Evolutionary conservation across 305 asterid species (phyloP).

Genomic region (Solanum aculeatissimum): DNA sequence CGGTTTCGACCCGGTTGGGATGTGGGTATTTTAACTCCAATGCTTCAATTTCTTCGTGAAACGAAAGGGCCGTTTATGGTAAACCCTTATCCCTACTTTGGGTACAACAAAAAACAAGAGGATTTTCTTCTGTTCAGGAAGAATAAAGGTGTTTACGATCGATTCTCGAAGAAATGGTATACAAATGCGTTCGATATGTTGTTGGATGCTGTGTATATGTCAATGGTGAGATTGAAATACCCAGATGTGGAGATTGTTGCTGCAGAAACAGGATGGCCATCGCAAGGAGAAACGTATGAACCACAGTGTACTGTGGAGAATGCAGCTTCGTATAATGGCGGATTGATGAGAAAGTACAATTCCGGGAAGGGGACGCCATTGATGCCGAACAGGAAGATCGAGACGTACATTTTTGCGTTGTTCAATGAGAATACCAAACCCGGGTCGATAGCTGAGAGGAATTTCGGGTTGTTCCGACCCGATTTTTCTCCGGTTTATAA

Average conservation of each 20-base stretch:
- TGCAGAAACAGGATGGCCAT: conserved; percentile 88
- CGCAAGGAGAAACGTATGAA: conserved; percentile 51
- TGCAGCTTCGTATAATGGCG: conserved; percentile 68
- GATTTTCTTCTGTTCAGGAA: conserved; percentile 29
- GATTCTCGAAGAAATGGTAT: conserved; percentile 26
- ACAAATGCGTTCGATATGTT: conserved; percentile 54
- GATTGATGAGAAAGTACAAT: conserved; percentile 29
- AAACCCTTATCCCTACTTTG: conserved; percentile 79
- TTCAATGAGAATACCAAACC: conserved; percentile 67
- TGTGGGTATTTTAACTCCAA: conserved; percentile 39
- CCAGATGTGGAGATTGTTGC: conserved; percentile 54
- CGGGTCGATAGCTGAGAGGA: conserved; percentile 53
- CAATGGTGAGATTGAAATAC: conserved; percentile 62
- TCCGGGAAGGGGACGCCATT: conserved; percentile 64
- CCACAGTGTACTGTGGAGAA: conserved; percentile 48
- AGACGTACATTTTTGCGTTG: conserved; percentile 47
- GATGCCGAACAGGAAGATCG: conserved; percentile 52
- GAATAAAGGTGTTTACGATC: conserved; percentile 28
- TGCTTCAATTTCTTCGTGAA: conserved; percentile 46
- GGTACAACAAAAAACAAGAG: conserved; percentile 25
- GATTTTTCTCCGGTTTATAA: conserved; percentile 60
- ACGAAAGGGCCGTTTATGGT: conserved; percentile 71
- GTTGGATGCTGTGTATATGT: conserved; percentile 48
- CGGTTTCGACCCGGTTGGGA: conserved; percentile 77
- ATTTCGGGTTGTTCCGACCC: conserved; percentile 64